phyloP scores from a whole-genome alignment of 179 eudicot species.

The Spergularia azorica region DNA sequence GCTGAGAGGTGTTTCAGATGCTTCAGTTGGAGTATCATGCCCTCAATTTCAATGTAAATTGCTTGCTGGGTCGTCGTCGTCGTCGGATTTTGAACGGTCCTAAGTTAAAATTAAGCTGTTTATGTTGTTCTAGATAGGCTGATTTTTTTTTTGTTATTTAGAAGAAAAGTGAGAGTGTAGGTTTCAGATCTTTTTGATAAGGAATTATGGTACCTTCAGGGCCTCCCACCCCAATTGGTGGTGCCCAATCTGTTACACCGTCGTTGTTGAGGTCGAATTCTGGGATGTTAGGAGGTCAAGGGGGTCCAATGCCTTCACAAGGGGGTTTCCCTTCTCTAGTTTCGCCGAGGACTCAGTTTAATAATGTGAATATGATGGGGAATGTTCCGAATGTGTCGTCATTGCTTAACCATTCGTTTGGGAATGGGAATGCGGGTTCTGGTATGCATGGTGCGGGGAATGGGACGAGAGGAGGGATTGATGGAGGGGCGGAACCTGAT shows the following conservation, averaged over 20 bases:
- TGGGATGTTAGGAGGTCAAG: conserved; percentile 75
- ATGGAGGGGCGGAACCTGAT: conserved; percentile 68
- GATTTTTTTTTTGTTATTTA: not conserved
- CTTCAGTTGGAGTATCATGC: conserved; percentile 29
- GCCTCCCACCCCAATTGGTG: conserved; percentile 77
- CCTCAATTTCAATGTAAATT: conserved; percentile 26
- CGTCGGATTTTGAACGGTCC: conserved; percentile 8
- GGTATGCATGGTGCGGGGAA: conserved; percentile 52
- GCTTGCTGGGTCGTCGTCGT: conserved; percentile 24
- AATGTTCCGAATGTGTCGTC: conserved; percentile 75
- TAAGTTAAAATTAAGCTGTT: conserved; percentile 26
- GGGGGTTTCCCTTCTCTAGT: conserved; percentile 66
- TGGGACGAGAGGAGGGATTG: conserved; percentile 58
- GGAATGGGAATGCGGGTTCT: conserved; percentile 59
- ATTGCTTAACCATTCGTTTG: conserved; percentile 73
- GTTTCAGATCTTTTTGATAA: conserved; percentile 22
- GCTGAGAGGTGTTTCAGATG: conserved; percentile 29
- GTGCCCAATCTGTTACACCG: conserved; percentile 67
- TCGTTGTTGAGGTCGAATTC: conserved; percentile 81
- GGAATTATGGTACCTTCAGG: conserved; percentile 76
- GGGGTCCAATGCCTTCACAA: conserved; percentile 62
- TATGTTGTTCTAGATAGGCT: conserved; percentile 41
- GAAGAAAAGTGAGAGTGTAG: conserved; percentile 19
- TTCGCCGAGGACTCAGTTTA: conserved; percentile 74
- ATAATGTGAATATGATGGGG: conserved; percentile 71